A percentile compares a stretch with the other conserved stretches of the same genome.
phyloP scores from a whole-genome alignment of 140 eudicot genomes.

The Oenanthe javanica region DNA sequence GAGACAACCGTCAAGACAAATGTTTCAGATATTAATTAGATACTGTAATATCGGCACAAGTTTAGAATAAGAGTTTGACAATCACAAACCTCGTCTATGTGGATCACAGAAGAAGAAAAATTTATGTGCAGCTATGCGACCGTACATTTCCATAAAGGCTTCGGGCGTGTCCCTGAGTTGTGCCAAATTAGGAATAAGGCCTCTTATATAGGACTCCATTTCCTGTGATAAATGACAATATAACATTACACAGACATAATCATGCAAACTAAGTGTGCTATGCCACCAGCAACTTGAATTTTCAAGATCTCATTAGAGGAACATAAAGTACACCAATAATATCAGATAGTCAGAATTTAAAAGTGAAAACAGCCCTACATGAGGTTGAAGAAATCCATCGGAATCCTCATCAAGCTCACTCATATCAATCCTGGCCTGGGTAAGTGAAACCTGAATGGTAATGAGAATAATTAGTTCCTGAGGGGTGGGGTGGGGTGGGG shows the following conservation, averaged over 20 bases:
- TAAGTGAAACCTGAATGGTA: conserved; percentile 78
- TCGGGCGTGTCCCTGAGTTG: conserved; percentile 78
- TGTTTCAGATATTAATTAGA: not conserved
- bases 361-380: conserved; percentile 38
- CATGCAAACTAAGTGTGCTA: not conserved
- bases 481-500: not conserved
- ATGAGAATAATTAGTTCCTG: not conserved
- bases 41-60: not conserved
- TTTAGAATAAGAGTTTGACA: not conserved
- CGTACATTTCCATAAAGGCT: conserved; percentile 61
- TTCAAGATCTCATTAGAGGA: not conserved
- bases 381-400: conserved; percentile 94
- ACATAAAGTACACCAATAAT: not conserved
- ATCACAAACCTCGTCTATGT: conserved; percentile 73
- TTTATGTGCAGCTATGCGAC: conserved; percentile 85
- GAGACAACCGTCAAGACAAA: not conserved
- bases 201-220: conserved; percentile 83
- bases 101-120: conserved; percentile 99
- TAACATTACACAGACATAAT: not conserved
- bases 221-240: conserved; percentile 36
- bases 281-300: not conserved
- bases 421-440: conserved; percentile 98
- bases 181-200: conserved; percentile 95
- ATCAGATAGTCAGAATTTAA: not conserved
- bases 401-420: conserved; percentile 99